phyloP scores from a whole-genome alignment of 202 grass and related monocot species.

The Zoysia matrella region DNA sequence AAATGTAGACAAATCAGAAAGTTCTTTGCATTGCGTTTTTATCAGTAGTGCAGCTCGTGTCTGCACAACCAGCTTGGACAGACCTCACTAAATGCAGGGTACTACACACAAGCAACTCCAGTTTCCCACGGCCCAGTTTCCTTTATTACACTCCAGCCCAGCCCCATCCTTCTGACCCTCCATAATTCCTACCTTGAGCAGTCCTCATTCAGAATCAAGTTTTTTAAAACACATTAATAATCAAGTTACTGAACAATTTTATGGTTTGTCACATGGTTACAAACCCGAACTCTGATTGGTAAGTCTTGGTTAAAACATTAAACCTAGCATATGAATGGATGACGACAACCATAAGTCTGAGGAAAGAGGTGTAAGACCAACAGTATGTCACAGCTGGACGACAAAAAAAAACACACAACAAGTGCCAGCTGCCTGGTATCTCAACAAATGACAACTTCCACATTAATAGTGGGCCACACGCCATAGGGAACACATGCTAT shows the following conservation, averaged over 20 bases:
- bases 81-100: background rate
- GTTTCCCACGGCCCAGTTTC: background rate
- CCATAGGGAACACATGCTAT: background rate
- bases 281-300: background rate
- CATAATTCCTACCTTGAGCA: background rate
- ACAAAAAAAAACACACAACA: background rate
- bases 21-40: background rate
- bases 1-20: background rate
- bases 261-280: background rate
- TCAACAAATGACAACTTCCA: background rate
- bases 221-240: background rate
- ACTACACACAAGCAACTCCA: background rate
- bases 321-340: background rate
- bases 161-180: background rate
- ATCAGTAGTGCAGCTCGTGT: constrained; percentile 10
- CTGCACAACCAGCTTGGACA: background rate
- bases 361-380: background rate
- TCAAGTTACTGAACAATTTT: background rate
- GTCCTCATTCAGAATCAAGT: background rate
- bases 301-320: background rate
- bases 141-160: background rate
- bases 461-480: background rate
- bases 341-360: background rate
- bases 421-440: background rate
- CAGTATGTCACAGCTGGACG: background rate